These are phyloP conservation scores for Tubosaeta sp. DNA, from an alignment of 768 basidiomycete genomes.

Conservation along the genomic window DNA sequence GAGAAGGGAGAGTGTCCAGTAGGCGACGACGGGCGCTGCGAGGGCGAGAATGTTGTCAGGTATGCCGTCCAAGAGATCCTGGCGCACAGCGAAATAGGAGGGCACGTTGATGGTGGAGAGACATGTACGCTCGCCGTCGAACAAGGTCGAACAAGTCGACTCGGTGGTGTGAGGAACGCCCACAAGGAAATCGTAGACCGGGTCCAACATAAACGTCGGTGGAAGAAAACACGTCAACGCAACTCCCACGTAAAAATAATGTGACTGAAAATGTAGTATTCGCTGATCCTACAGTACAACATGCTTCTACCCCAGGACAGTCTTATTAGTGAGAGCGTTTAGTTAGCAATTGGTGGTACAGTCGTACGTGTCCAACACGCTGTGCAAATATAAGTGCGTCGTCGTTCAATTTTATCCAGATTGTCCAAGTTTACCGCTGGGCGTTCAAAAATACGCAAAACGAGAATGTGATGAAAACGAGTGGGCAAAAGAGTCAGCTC, in stretches of 20 bases:
- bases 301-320: slow-evolving; percentile 28
- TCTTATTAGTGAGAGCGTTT: slow-evolving; percentile 30
- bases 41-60: slow-evolving; percentile 72
- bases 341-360: slow-evolving; percentile 32
- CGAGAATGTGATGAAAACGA: neutral
- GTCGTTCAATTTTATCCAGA: slow-evolving; percentile 27
- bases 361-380: slow-evolving; percentile 18
- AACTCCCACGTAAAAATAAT: slow-evolving; percentile 13
- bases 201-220: slow-evolving; percentile 9
- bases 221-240: neutral
- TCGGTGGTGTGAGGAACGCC: slow-evolving; percentile 29
- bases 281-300: slow-evolving; percentile 32
- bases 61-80: slow-evolving; percentile 48
- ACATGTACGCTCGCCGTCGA: slow-evolving; percentile 36
- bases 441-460: slow-evolving; percentile 15
- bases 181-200: slow-evolving; percentile 5
- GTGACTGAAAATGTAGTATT: no score
- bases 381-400: slow-evolving; percentile 28
- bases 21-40: slow-evolving; percentile 69
- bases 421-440: slow-evolving; percentile 28
- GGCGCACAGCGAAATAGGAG: slow-evolving; percentile 50
- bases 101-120: slow-evolving; percentile 37
- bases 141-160: slow-evolving; percentile 30
- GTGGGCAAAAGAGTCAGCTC: neutral
- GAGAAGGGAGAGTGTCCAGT: slow-evolving; percentile 78